Percentiles rank a stretch among this genome's conserved stretches.
These are phyloP conservation scores for Paraconiothyrium sp. DNA, from an alignment of 2,329 filamentous ascomycete genomes.

Conservation along the genomic window DNA sequence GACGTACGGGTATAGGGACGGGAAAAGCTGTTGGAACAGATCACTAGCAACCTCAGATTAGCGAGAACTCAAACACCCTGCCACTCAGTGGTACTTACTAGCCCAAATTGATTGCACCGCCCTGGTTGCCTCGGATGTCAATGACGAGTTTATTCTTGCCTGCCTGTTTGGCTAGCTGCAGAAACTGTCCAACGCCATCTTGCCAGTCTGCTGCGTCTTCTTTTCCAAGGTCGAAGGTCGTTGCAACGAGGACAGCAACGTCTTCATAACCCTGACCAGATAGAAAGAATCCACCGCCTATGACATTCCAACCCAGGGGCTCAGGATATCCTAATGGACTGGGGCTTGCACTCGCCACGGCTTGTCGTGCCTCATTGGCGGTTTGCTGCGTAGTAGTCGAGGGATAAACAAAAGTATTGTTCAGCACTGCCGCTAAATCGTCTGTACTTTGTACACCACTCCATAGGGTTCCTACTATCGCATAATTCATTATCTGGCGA, in stretches of 20 bases:
- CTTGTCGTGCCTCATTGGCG: no score
- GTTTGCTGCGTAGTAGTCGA: no score
- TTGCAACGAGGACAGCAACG: slow-evolving; percentile 52
- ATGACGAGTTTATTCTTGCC: slow-evolving; percentile 68
- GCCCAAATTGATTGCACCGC: slow-evolving; percentile 55
- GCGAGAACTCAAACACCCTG: no score
- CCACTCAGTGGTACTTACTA: slow-evolving; percentile 17
- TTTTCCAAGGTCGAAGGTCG: slow-evolving; percentile 38
- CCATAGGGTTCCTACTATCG: neutral
- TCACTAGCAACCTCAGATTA: slow-evolving; percentile 23
- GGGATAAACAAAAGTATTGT: no score
- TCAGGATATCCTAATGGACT: neutral
- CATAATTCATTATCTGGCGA: neutral
- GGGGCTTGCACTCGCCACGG: neutral
- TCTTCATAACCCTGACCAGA: slow-evolving; percentile 48
- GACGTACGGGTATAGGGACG: slow-evolving; percentile 50
- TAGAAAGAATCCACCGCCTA: slow-evolving; percentile 55
- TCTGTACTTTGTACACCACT: no score
- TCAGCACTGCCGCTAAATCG: no score
- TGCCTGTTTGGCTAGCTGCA: slow-evolving; percentile 53
- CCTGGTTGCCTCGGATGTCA: slow-evolving; percentile 67
- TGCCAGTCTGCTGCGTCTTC: slow-evolving; percentile 26
- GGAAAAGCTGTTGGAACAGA: slow-evolving; percentile 62
- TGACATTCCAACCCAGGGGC: slow-evolving; percentile 3
- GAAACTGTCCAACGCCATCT: slow-evolving; percentile 48